Base-by-base conservation (phyloP, 2,329 filamentous ascomycete genomes). In the Sporothrix sp. region DNA sequence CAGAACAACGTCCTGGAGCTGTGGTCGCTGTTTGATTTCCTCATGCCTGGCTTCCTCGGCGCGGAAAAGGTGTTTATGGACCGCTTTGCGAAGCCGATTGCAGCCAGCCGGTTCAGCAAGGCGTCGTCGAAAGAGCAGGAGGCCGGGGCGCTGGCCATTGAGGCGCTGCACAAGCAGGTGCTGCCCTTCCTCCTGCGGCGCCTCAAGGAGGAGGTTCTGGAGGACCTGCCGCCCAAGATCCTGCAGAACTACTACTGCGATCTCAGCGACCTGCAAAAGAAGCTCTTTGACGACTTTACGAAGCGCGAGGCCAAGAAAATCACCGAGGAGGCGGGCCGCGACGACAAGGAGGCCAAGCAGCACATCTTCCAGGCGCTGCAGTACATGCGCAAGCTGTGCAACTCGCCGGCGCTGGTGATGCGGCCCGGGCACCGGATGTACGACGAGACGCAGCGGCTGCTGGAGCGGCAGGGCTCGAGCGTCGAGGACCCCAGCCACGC, bases 161-260 rank as follows among this genome's bases (percentile, higher is more conserved):
- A 98, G 67, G 93, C 93, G n/a, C 73, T 98, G 20, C 93, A 98
- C 70, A 98, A 98, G 66, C 93, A 98, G 64, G 94, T 98, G 2
- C 72, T 98, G 30, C 93, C 93, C 1, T 98, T 98, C 82, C 74
- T 98, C 55, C 79, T 98, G 35, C 87, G 93, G 54, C 90, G 93
- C 60, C 77, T 98, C 59, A 98, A 98, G 69, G 93, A 98, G 68
- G 93, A 98, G 66, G 93, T 98, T 16, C 74, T 98, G 53, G 87
- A 98, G 59, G 93, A 98, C 61, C 73, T 98, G 8, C 93, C 93
- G 2, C 93, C 93, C 7, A 98, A 98, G 80, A 98, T 98, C 61
- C 72, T 98, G 47, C 93, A 98, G 65, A 98, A 98, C 67, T 98
- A 98, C 71, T 98, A 98, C 70, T 98, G 93, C 66, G 93, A 98